Evolutionary conservation across 2,329 filamentous ascomycete species (phyloP), one percentile per base, ranked within the genome.

Genomic region (Xylariomycetidae sp.): DNA sequence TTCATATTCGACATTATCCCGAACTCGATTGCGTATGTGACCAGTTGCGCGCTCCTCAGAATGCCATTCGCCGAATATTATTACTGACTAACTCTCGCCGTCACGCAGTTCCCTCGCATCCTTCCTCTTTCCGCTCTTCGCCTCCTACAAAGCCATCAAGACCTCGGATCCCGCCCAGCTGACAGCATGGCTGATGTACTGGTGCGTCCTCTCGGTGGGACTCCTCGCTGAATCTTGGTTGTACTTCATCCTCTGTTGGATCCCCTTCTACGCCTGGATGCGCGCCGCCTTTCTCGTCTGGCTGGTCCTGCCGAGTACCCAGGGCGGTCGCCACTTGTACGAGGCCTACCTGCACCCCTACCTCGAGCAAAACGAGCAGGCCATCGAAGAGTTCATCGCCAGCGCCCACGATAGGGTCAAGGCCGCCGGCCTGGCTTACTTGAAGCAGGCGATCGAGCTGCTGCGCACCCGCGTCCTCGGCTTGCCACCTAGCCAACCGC

Each of bases 181-280:
- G 40, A 87, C 87, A 44, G 90, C 90, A 81, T 98, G 92, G 92
- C 77, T 97, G 47, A 97, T 97, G 85, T 98, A 97, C 74, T 98
- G 90, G 85, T 88, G 95, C 40, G 88, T 95, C 16, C 77, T 96
- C 45, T 85, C 86, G 41, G 82, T 86, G 58, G 78, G 82, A 50
- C 72, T 89, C 36, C 76, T 92, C 41, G 77, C 81, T 62, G 92
- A 97, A 66, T 89, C 84, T 29, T 94, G 88, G 77, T 80, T 85
- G 36, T 79, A 82, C 51, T 95, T 90, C 65, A 81, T 97, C 54
- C 74, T 97, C 29, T 74, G 74, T 58, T 97, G 88, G 87, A 69
- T 97, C 23, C 92, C 92, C 3, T 94, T 97, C 62, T 98, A 96
- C 66, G 77, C 86, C 49, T 96, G 89, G 76, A 70, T 95, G 52